Evolutionary conservation across 2,329 filamentous ascomycete species (phyloP).

Genomic region (Botryotinia narcissicola): DNA sequence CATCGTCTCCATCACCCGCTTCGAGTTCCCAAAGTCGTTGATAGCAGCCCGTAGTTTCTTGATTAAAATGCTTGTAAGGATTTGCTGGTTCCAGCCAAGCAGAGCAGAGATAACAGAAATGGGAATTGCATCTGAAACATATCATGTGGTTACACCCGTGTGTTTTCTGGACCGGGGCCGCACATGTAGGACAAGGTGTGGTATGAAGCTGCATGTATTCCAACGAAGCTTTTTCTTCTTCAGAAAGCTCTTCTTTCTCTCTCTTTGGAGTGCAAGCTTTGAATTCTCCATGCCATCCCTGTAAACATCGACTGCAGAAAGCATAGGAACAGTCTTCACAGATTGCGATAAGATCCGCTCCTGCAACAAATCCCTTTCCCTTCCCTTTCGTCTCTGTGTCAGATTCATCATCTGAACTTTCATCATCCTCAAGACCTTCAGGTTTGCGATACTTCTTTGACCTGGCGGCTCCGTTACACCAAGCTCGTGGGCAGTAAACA

Average conservation of each 20-base stretch:
- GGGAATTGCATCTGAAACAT: constrained; percentile 82
- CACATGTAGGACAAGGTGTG: constrained; percentile 85
- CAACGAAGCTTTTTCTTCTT: constrained; percentile 81
- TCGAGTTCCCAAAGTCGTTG: constrained; percentile 89
- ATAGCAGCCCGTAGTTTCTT: constrained; percentile 67
- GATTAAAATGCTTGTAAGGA: constrained; percentile 87
- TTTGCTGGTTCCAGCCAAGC: constrained; percentile 79
- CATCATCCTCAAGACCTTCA: constrained; percentile 59
- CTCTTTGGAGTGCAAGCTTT: constrained; percentile 65
- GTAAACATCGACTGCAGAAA: constrained; percentile 69
- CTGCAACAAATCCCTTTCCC: constrained; percentile 28
- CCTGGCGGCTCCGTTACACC: constrained; percentile 86
- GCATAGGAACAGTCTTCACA: constrained; percentile 89
- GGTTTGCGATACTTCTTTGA: constrained; percentile 73
- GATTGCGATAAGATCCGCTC: constrained; percentile 68
- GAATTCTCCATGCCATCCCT: constrained; percentile 93
- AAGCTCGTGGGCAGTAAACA: constrained; percentile 85
- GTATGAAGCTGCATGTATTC: constrained; percentile 82
- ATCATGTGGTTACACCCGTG: constrained; percentile 97
- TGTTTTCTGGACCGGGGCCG: constrained; percentile 80
- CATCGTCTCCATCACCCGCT: constrained; percentile 63
- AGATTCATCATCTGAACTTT: constrained; percentile 55
- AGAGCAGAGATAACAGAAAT: constrained; percentile 94
- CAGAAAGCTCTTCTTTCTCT: constrained; percentile 67
- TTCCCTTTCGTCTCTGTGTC: constrained; percentile 36